These are phyloP conservation scores for Daldinia bambusicola DNA, from an alignment of 495 filamentous ascomycete genomes.

Conservation along the genomic window DNA sequence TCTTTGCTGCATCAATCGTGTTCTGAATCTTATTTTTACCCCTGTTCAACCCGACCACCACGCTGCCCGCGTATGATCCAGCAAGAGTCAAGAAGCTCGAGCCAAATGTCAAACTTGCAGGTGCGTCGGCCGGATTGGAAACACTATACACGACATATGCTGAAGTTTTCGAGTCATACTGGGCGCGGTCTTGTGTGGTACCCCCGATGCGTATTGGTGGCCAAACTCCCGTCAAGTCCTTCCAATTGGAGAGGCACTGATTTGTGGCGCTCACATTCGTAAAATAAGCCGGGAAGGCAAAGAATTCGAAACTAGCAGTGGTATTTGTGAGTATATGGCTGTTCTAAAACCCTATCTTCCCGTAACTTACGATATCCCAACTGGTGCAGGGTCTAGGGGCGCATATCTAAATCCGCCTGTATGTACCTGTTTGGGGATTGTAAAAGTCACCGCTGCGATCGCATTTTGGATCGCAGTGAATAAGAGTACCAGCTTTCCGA, in stretches of 20 bases:
- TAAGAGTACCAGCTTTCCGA: background rate
- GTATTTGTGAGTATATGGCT: background rate
- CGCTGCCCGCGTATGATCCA: slow-evolving; percentile 60
- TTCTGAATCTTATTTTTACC: slow-evolving; percentile 66
- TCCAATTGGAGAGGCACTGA: slow-evolving; percentile 66
- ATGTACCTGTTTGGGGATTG: slow-evolving; percentile 47
- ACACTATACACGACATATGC: slow-evolving; percentile 67
- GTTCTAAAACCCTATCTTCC: background rate
- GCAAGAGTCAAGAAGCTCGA: slow-evolving; percentile 65
- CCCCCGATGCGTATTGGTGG: slow-evolving; percentile 69
- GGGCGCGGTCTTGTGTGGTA: slow-evolving; percentile 68
- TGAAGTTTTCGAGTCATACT: slow-evolving; percentile 61
- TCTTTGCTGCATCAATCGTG: slow-evolving; percentile 64
- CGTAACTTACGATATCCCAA: slow-evolving; percentile 63
- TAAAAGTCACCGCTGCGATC: slow-evolving; percentile 47
- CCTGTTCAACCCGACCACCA: slow-evolving; percentile 67
- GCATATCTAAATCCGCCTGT: slow-evolving; percentile 48
- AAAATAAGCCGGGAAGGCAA: slow-evolving; percentile 68
- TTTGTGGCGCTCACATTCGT: slow-evolving; percentile 63
- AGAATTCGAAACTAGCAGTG: slow-evolving; percentile 62
- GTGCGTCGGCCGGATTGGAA: slow-evolving; percentile 62
- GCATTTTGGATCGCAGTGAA: slow-evolving; percentile 26
- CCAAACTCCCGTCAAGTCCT: slow-evolving; percentile 63
- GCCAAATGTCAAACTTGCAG: slow-evolving; percentile 65
- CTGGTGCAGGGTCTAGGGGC: slow-evolving; percentile 58